A percentile compares a stretch with the other conserved stretches of the same genome.
These are phyloP conservation scores for Agaricales sp. DNA, from an alignment of 1,284 basidiomycete genomes.

Conservation along the genomic window DNA sequence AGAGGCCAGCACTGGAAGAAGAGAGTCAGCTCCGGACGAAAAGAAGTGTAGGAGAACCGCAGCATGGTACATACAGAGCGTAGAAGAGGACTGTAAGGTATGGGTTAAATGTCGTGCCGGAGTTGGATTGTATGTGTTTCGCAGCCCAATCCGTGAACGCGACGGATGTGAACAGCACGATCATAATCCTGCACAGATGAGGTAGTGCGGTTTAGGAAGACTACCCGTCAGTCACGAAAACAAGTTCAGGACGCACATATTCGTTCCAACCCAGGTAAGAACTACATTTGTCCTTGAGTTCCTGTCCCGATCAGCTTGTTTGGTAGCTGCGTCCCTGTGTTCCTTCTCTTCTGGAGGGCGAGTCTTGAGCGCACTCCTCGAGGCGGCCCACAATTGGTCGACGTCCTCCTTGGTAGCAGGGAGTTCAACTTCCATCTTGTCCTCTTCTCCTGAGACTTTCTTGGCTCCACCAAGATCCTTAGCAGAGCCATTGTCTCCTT, in stretches of 20 bases:
- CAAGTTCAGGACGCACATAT: constrained; percentile 48
- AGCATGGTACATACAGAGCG: constrained; percentile 50
- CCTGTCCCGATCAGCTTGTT: constrained; percentile 79
- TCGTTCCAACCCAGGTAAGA: constrained; percentile 76
- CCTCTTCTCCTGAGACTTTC: constrained; percentile 74
- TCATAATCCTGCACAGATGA: constrained; percentile 43
- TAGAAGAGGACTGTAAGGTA: constrained; percentile 79
- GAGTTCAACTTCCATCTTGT: constrained; percentile 80
- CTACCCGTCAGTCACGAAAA: constrained; percentile 5
- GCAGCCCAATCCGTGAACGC: constrained; percentile 62
- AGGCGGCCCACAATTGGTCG: constrained; percentile 75
- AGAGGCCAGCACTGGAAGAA: constrained; percentile 56
- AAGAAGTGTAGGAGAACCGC: constrained; percentile 5
- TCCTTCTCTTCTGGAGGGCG: constrained; percentile 64
- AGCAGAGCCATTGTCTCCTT: constrained; percentile 77
- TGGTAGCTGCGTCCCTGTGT: constrained; percentile 79
- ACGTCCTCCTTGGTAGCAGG: constrained; percentile 78
- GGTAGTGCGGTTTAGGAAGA: constrained; percentile 10
- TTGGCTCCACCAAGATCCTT: constrained; percentile 86
- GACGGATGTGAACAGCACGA: constrained; percentile 73
- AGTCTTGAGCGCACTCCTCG: constrained; percentile 54
- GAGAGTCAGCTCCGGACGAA: constrained; percentile 8
- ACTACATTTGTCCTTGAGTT: constrained; percentile 81
- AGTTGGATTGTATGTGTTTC: constrained; percentile 34
- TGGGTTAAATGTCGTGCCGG: constrained; percentile 65